Base-by-base conservation (phyloP, 805 yeast species). In the Nakazawaea siamensis region DNA sequence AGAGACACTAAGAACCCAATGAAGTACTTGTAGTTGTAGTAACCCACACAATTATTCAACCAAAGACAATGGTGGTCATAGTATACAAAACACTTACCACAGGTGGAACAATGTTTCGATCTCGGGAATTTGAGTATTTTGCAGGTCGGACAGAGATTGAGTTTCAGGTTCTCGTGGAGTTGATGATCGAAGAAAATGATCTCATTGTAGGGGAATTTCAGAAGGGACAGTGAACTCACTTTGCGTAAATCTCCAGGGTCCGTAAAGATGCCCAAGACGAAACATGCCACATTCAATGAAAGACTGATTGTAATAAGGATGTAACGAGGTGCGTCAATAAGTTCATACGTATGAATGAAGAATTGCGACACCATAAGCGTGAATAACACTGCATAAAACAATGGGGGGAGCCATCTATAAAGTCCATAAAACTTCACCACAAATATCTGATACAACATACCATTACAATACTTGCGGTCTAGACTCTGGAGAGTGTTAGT, bases 51-150 rank as follows among this genome's bases (percentile, higher is more conserved):
- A 45, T 70, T 72, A 45, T 73, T 73, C 21, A 73, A 47, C 58
- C 70, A 73, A 8, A 64, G 45, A 45, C 80, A 73, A 48, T 73
- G 80, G 47, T 73, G 80, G 46, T 85, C 95, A 46, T 73, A 80
- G 31, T 69, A 46, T 9, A 70, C 52, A 14, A 82, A 61, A 48
- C 95, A 85, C 6, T 63, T 62, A 42, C 73, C 73, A 55, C 95
- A 84, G 2, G 63, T 62, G 2, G 77, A 64, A 48, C 95, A 84
- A 53, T 84, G 95, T 37, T 80, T 72, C 1, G 87, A 58, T 35
- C 94, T 57, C 1, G 87, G 84, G 8, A 86, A 80, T 43, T 90
- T 56, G 90, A 94, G 83, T 28, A 76, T 65, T 20, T 70, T 57
- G 48, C 95, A 84, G 1, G 79, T 65, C 1, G 68, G 33, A 39